Evolutionary conservation across 371 early-diverging fungal species (phyloP), one percentile per base, ranked within the genome.

Genomic region (Lichtheimia hyalospora): DNA sequence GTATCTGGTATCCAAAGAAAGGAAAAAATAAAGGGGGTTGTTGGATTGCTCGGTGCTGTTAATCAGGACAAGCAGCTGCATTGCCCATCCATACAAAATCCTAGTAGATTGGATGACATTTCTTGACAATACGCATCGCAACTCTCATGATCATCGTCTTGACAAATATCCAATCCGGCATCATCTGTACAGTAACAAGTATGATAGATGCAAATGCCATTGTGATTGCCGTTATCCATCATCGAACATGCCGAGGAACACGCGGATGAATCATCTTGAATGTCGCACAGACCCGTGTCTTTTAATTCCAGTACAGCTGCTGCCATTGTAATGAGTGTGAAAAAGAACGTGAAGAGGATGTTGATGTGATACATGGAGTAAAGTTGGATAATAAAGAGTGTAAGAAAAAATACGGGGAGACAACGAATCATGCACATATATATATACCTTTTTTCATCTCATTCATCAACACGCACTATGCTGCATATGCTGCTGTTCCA

Each of bases 61-160:
- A n/a, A 49, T 64, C 66, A 76, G 20, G 62, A 60, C 23, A 76
- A 59, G 48, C 76, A 76, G 52, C 66, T 68, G 43, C 76, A 76
- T 53, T 69, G 73, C 27, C 61, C 67, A 54, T 73, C 67, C 67
- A 69, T 68, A 60, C 76, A 76, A 25, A 73, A 66, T 5, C 76
- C 76, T 58, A 73, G 44, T 8, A 68, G 48, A 24, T 54, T 56
- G 50, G 65, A 49, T 27, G 70, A 68, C 58, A 76, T 65, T 46
- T 70, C 71, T 64, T 73, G 71, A 61, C 76, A 76, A 23, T 73
- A 49, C 20, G 76, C 66, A 55, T 76, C 71, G 46, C 76, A 76
- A 15, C 58, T 60, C 59, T 76, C 76, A 43, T 76, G 76, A 41
- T 76, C 65, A 39, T 73, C 64, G 46, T 76, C 73, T 49, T 70